Base-by-base conservation (phyloP, 306 rosid genomes). In the Sindora glabra region DNA sequence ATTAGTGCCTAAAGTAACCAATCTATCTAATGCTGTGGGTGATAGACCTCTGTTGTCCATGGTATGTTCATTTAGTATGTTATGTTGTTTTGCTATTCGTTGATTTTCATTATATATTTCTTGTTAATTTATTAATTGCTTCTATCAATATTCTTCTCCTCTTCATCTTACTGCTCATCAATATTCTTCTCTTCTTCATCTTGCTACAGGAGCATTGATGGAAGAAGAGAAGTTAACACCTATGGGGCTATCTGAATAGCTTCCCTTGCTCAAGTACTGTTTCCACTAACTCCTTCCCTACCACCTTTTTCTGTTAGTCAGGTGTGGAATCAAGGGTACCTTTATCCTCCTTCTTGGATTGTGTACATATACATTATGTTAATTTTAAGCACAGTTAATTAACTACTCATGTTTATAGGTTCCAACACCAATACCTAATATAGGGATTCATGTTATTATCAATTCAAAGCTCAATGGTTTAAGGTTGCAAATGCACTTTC, bases 171-270 rank as follows among this genome's bases (percentile, higher is more conserved):
- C n/a, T n/a, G n/a, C n/a, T n/a, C n/a, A 66, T 63, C 50, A 92
- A 97, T 94, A 89, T 76, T 86, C 81, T 52, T 52, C 87, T 19
- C 87, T 90, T n/a, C 84, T 77, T 70, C 98, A 88, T 76, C 81
- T 88, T 10, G 54, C 95, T 27, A 51, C 96, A 27, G 89, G 84
- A 56, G 19, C 94, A 19, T 58, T 86, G 77, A 79, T 82, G 71
- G 99, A 94, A 64, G 99, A 94, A 36, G 96, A 92, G 48, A 92
- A 92, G 77, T 76, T 72, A 36, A 68, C 91, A 62, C 80, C 87
- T 17, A 39, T 85, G 61, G 81, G 87, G 47, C 59, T 87, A 72
- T 51, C 95, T 68, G 98, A 94, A 82, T 95, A 82, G 51, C 84
- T 80, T 45, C 89, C 94, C 26, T 69, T 59, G 90, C 95, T 24